Conservation (phyloP, 2,329 filamentous ascomycete species). For the Lecanicillium sp. region DNA sequence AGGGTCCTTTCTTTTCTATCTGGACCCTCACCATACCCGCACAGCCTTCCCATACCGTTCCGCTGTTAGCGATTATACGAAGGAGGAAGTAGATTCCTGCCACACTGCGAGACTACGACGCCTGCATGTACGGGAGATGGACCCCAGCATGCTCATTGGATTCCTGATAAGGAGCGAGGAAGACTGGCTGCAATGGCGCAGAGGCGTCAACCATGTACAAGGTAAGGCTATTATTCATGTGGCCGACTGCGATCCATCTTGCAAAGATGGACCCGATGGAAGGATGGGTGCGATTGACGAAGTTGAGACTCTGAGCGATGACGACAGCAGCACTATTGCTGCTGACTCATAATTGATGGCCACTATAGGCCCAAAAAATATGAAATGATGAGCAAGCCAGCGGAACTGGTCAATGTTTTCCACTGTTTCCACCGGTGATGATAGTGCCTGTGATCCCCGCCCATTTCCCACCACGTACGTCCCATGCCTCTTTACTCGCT, state of each 20-base stretch:
- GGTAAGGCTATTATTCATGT: conserved; percentile 85
- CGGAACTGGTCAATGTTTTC: no score
- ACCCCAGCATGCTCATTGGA: conserved; percentile 94
- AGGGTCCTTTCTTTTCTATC: conserved; percentile 79
- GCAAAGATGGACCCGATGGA: conserved; percentile 45
- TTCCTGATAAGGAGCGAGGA: conserved; percentile 77
- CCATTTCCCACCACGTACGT: no score
- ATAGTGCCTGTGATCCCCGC: no score
- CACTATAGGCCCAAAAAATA: no score
- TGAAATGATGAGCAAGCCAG: no score
- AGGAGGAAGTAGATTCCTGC: conserved; percentile 71
- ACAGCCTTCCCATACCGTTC: conserved; percentile 59
- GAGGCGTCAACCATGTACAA: conserved; percentile 63
- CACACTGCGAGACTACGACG: conserved; percentile 80
- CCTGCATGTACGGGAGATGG: conserved; percentile 85
- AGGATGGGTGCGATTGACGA: conserved; percentile 75
- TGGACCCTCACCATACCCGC: conserved; percentile 86
- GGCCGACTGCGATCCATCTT: conserved; percentile 58
- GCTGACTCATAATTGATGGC: conserved; percentile 17
- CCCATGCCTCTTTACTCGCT: no score
- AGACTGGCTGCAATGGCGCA: conserved; percentile 80
- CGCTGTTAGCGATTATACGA: conserved; percentile 50
- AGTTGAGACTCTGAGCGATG: conserved; percentile 81
- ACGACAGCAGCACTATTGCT: conserved; percentile 35
- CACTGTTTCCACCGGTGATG: no score